Conservation (phyloP, 176 grass and related monocot genomes). For the Areca catechu region DNA sequence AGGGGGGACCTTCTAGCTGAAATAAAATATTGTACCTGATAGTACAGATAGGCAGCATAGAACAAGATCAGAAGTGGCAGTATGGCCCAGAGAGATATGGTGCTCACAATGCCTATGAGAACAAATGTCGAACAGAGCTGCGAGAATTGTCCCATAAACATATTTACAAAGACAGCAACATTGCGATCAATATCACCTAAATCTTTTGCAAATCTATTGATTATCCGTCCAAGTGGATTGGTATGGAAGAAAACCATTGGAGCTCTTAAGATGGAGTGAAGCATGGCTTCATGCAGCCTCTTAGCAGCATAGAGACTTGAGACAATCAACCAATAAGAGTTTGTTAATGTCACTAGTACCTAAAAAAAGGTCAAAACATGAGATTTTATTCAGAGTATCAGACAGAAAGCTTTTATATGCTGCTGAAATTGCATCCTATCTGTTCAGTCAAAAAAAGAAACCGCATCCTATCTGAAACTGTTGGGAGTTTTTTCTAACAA, state of each 20-base stretch:
- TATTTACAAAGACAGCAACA: constrained; percentile 78
- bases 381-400: not conserved
- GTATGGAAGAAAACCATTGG: constrained; percentile 99
- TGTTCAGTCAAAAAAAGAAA: too few relatives aligned
- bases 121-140: constrained; percentile 93
- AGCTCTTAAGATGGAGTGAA: constrained; percentile 90
- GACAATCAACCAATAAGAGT: constrained; percentile 80
- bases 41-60: constrained; percentile 88
- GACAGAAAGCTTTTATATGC: too few relatives aligned
- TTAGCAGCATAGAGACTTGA: constrained; percentile 82
- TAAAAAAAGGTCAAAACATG: constrained; percentile 14
- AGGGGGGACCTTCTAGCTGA: not conserved
- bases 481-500: too few relatives aligned
- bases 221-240: constrained; percentile 96
- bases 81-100: constrained; percentile 93
- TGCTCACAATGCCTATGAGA: constrained; percentile 94
- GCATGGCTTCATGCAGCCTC: constrained; percentile 86
- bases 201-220: constrained; percentile 99
- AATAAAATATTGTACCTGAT: constrained; percentile 64
- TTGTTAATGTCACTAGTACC: constrained; percentile 72
- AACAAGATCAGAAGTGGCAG: constrained; percentile 96
- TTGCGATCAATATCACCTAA: constrained; percentile 80
- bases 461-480: too few relatives aligned
- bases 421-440: too few relatives aligned
- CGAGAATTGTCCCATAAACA: constrained; percentile 93